phyloP scores from a whole-genome alignment of 2,329 filamentous ascomycete genomes.

The Calonectria pseudoreteaudii region DNA sequence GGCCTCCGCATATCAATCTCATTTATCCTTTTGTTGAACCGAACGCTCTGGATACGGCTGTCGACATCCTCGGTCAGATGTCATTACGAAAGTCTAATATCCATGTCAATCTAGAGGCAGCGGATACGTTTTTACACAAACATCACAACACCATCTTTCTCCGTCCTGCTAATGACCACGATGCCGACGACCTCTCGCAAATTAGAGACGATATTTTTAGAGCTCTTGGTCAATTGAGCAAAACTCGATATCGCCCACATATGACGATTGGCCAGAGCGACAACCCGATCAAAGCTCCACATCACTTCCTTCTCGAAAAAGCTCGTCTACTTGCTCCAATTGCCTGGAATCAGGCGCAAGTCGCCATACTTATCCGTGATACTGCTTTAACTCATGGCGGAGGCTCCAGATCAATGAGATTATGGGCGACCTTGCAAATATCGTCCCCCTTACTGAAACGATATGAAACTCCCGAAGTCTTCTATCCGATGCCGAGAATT shows the following conservation, averaged over 20 bases:
- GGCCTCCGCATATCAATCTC: constrained; percentile 76
- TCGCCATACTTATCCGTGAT: constrained; percentile 67
- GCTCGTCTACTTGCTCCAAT: constrained; percentile 59
- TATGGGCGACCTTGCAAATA: constrained; percentile 65
- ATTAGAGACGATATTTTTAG: constrained; percentile 52
- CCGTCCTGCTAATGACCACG: constrained; percentile 33
- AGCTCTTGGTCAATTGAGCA: constrained; percentile 47
- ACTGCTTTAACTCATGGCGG: constrained; percentile 41
- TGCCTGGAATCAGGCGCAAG: constrained; percentile 59
- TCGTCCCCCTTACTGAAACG: constrained; percentile 28
- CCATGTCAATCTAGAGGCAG: constrained; percentile 51
- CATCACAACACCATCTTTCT: constrained; percentile 64
- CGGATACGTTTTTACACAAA: constrained; percentile 62
- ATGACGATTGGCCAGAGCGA: constrained; percentile 72
- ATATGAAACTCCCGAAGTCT: constrained; percentile 4
- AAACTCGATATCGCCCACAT: constrained; percentile 55
- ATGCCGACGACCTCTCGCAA: constrained; percentile 39
- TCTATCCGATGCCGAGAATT: background rate
- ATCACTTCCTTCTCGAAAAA: constrained; percentile 65
- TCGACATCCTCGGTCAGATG: constrained; percentile 42
- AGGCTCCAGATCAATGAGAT: constrained; percentile 62
- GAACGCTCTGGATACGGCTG: constrained; percentile 58
- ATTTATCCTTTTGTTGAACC: constrained; percentile 73
- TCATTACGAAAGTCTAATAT: constrained; percentile 23
- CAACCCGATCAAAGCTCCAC: constrained; percentile 56